Base-by-base conservation (phyloP, 2,329 filamentous ascomycete genomes). In the Aspergillus pseudonomiae region DNA sequence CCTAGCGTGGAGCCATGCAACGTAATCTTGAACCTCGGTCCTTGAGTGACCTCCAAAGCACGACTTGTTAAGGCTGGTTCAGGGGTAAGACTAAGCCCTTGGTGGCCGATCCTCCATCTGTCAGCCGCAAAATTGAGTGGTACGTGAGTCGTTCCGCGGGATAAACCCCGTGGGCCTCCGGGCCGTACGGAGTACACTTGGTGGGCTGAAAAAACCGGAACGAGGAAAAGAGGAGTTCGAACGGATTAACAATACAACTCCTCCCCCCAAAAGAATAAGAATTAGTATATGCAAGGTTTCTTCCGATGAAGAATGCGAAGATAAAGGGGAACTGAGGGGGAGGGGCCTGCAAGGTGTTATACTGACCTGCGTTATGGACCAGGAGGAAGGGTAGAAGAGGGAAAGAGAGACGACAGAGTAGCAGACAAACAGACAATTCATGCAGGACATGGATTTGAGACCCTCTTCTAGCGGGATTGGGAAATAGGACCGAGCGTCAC, bases 1-100 rank as follows among this genome's bases (percentile, higher is more conserved):
- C 73, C 66, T 63, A 65, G 66, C 60, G 70, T 69, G 67, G 68
- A 71, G 69, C 65, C 65, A 70, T 74, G 71, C 67, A 62, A 72
- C 68, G 58, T 59, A 50, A 50, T 53, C 61, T 57, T 61, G 62
- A 62, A 68, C 68, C 68, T 70, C 68, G 65, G 67, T 66, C 60
- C 62, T 65, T 52, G 62, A 52, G 32, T 24, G 41, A 63, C 50
- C 58, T 34, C 52, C 50, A 50, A 48, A 45, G 26, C 57, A 55
- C 1, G 56, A 52, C 53, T 43, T 43, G 32, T 52, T 55, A 56
- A 63, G 63, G 43, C 50, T 65, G 65, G 62, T 65, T 70, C 68
- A 71, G 67, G 69, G 68, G 68, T 65, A 65, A 55, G 36, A 61
- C 62, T 43, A 54, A 36, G 21, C 30, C 43, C 53, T 53, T 45